Percentiles rank a stretch among this genome's conserved stretches.
These are phyloP conservation scores for Aspergillus clavatus DNA, from an alignment of 2,329 filamentous ascomycete species.

Conservation along the genomic window DNA sequence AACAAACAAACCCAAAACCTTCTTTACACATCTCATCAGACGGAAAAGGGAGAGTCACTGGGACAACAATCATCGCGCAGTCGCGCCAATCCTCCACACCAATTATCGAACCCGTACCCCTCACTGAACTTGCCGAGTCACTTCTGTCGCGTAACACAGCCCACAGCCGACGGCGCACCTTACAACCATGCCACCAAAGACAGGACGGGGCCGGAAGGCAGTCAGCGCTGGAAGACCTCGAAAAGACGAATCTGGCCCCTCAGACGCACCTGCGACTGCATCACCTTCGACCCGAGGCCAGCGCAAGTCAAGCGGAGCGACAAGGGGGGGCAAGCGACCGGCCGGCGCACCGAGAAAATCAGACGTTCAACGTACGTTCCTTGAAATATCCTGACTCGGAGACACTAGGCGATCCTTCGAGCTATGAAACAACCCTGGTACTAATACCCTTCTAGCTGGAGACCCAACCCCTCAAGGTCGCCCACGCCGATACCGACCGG, in stretches of 20 bases:
- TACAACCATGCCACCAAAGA: conserved; percentile 29
- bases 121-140: background rate
- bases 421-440: conserved; percentile 1
- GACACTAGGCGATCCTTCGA: background rate
- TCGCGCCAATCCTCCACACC: background rate
- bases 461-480: conserved; percentile 64
- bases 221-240: conserved; percentile 6
- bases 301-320: conserved; percentile 17
- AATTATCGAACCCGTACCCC: background rate
- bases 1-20: background rate
- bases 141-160: background rate
- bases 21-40: background rate
- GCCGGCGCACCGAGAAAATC: conserved; percentile 21
- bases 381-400: background rate
- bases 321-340: conserved; percentile 19
- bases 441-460: conserved; percentile 51
- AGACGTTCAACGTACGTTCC: conserved; percentile 36
- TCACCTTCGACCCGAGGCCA: conserved; percentile 7
- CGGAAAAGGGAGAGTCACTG: background rate
- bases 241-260: conserved; percentile 11
- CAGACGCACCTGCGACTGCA: conserved; percentile 4
- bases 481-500: conserved; percentile 63
- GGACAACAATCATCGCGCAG: background rate
- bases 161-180: background rate
- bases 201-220: conserved; percentile 16